Base-by-base conservation (phyloP, 2,329 filamentous ascomycete genomes). In the Fusarium sp. region DNA sequence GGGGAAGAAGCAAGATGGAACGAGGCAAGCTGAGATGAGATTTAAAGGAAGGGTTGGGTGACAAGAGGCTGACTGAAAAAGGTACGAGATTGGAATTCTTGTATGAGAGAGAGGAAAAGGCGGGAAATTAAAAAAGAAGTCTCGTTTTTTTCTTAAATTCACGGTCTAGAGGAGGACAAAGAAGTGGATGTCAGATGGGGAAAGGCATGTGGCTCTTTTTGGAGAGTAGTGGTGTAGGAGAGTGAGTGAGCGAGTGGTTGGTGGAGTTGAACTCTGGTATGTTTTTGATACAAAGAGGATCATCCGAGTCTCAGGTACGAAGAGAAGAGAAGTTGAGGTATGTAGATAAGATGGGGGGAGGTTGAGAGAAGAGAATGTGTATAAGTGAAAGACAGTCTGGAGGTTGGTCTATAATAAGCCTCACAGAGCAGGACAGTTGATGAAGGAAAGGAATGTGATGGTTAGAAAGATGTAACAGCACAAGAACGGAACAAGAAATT, bases 241-340 rank as follows among this genome's bases (percentile, higher is more conserved):
- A 52, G 16, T 9, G 19, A n/a, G 56, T 19, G 13, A 32, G 47
- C 33, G 32, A 60, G 64, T 62, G 65, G 67, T 66, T 71, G 68
- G 60, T 54, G 54, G 60, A 56, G 66, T 53, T 53, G 32, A 18
- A 32, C 40, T 64, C 42, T 58, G 67, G 65, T 70, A 69, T 69
- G 67, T 69, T 67, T 71, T 58, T 67, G 69, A 71, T 63, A 71
- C 69, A 72, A 54, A 67, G 63, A 69, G 52, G 40, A 49, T 62
- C 37, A 44, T 47, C 33, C 33, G 40, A 52, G 56, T 53, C 46
- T 59, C 47, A 56, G 49, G 70, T 42, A 56, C 38, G 32, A 52
- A 52, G 49, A 52, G 30, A 25, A 56, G 46, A n/a, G 11, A n/a
- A 35, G 33, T 35, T 54, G 62, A 38, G 63, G 40, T 66, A 59